Evolutionary conservation across 495 filamentous ascomycete species (phyloP).

Genomic region (Tetracladium setigerum): DNA sequence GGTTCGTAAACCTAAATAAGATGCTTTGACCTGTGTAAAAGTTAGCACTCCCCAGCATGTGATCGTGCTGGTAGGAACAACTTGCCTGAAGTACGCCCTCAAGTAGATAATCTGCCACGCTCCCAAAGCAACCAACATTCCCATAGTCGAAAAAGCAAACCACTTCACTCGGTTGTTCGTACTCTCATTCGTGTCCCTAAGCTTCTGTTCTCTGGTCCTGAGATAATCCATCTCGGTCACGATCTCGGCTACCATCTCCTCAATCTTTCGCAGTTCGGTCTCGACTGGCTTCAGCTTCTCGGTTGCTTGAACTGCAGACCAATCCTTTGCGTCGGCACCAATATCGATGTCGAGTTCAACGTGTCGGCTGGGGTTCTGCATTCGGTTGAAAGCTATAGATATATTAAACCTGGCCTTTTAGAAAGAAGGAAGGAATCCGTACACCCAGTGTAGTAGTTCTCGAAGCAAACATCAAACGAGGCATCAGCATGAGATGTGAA

Average conservation of each 20-base stretch:
- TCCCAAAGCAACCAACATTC: slow-evolving; percentile 82
- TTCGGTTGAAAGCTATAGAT: slow-evolving; percentile 25
- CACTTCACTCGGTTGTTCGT: slow-evolving; percentile 98
- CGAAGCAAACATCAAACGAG: slow-evolving; percentile 95
- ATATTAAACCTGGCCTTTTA: background rate
- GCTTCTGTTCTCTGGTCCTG: slow-evolving; percentile 80
- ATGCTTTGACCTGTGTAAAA: slow-evolving; percentile 67
- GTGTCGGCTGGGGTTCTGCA: slow-evolving; percentile 58
- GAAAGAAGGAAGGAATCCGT: background rate
- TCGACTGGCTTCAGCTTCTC: slow-evolving; percentile 98
- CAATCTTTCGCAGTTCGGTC: slow-evolving; percentile 88
- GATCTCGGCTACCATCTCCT: slow-evolving; percentile 76
- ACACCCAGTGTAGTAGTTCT: slow-evolving; percentile 73
- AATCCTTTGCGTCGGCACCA: slow-evolving; percentile 96
- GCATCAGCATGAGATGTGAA: slow-evolving; percentile 94
- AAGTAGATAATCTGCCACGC: slow-evolving; percentile 97
- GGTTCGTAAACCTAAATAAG: slow-evolving; percentile 50
- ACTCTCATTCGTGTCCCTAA: slow-evolving; percentile 98
- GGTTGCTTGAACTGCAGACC: slow-evolving; percentile 89
- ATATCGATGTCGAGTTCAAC: slow-evolving; percentile 98
- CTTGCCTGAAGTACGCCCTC: slow-evolving; percentile 87
- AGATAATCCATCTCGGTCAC: slow-evolving; percentile 91
- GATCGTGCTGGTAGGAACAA: slow-evolving; percentile 1
- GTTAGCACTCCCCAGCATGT: slow-evolving; percentile 2
- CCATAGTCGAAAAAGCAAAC: slow-evolving; percentile 95